Conservation (phyloP, 805 yeast species). For the Kazachstania kunashirensis region DNA sequence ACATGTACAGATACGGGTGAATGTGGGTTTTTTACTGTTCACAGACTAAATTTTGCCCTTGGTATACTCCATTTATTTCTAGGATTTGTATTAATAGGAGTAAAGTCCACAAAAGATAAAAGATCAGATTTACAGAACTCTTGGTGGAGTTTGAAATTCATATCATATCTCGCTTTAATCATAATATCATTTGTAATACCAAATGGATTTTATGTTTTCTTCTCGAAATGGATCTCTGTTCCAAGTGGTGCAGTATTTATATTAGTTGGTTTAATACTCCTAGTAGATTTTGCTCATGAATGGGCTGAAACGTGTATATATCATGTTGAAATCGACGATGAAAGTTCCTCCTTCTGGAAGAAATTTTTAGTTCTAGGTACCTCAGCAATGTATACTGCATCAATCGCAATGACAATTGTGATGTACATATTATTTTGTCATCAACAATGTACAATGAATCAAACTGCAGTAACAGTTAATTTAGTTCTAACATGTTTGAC, state of each 20-base stretch:
- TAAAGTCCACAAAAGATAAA: slow-evolving; percentile 66
- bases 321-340: slow-evolving; percentile 76
- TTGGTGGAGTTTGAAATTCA: slow-evolving; percentile 73
- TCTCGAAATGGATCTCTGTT: slow-evolving; percentile 87
- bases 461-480: slow-evolving; percentile 75
- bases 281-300: slow-evolving; percentile 95
- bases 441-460: slow-evolving; percentile 78
- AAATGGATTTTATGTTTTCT: slow-evolving; percentile 73
- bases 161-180: slow-evolving; percentile 47
- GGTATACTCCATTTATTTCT: slow-evolving; percentile 69
- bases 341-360: slow-evolving; percentile 58
- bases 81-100: slow-evolving; percentile 60
- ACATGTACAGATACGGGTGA: slow-evolving; percentile 76
- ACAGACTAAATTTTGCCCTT: slow-evolving; percentile 78
- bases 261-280: slow-evolving; percentile 76
- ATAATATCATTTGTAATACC: slow-evolving; percentile 70
- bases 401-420: slow-evolving; percentile 59
- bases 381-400: slow-evolving; percentile 66
- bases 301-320: slow-evolving; percentile 96
- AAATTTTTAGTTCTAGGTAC: slow-evolving; percentile 79
- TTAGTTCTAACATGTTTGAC: slow-evolving; percentile 53
- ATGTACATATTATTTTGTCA: slow-evolving; percentile 82
- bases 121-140: slow-evolving; percentile 84
- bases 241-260: slow-evolving; percentile 76
- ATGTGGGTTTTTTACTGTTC: slow-evolving; percentile 93